Evolutionary conservation across 352 stramenopile genomes (phyloP).

Genomic region (Pythium grandisporangium): DNA sequence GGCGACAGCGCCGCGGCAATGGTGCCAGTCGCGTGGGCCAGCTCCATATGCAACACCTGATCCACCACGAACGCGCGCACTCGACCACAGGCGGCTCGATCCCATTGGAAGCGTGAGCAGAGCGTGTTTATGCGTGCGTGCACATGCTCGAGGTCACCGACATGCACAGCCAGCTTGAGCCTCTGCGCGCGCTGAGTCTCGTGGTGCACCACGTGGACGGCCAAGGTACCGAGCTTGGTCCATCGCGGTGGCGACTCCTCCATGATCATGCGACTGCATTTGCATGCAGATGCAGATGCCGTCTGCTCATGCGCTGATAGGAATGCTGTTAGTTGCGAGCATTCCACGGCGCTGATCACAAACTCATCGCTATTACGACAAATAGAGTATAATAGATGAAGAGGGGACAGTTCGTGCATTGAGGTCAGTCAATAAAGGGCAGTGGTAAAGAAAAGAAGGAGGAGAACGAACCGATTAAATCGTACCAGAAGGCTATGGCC

Average conservation of each 20-base stretch:
- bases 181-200: neutral
- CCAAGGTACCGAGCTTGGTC: conserved; percentile 6
- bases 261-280: too few species aligned
- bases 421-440: neutral
- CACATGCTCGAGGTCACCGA: conserved; percentile 4
- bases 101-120: conserved; percentile 5
- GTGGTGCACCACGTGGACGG: conserved; percentile 1
- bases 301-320: neutral
- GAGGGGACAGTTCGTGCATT: conserved; percentile 11
- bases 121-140: conserved; percentile 5
- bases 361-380: conserved; percentile 5
- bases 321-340: neutral
- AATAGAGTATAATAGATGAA: conserved; percentile 7
- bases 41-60: conserved; percentile 6
- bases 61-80: conserved; percentile 6
- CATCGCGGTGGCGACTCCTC: too few species aligned
- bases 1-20: neutral
- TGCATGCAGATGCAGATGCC: too few species aligned
- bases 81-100: neutral
- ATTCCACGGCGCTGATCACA: neutral
- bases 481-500: conserved; percentile 12
- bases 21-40: neutral
- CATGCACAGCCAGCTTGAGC: conserved; percentile 7
- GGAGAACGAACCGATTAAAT: neutral
- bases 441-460: too few species aligned